These are phyloP conservation scores for Penstemon barbatus DNA, from an alignment of 257 asterid genomes.

Conservation along the genomic window DNA sequence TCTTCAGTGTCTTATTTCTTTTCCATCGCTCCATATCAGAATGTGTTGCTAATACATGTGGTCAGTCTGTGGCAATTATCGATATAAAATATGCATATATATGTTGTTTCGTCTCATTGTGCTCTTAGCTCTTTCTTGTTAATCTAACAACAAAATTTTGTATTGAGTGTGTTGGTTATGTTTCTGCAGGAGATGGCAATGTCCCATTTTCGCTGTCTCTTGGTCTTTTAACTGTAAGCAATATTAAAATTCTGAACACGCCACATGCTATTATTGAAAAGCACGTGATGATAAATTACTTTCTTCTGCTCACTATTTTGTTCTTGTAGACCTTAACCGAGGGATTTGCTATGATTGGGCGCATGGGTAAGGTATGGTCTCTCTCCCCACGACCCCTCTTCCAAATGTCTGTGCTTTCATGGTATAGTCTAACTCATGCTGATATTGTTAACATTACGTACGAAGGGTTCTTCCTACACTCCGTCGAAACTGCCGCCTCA, in stretches of 20 bases:
- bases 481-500: conserved; percentile 79
- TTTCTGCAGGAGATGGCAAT: conserved; percentile 43
- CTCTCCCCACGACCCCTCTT: conserved; percentile 2
- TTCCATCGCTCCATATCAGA: neutral
- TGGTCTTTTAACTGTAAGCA: conserved; percentile 24
- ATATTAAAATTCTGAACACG: neutral
- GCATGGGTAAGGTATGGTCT: conserved; percentile 72
- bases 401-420: neutral
- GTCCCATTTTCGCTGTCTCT: conserved; percentile 45
- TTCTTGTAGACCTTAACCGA: conserved; percentile 64
- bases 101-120: neutral
- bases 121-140: conserved; percentile 5
- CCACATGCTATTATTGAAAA: conserved; percentile 11
- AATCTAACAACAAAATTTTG: neutral
- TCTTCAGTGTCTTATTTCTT: neutral
- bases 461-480: conserved; percentile 68
- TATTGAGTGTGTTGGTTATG: neutral
- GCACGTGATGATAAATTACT: neutral
- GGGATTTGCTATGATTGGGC: conserved; percentile 94
- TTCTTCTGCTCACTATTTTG: conserved; percentile 25
- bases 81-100: neutral
- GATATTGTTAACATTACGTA: conserved; percentile 14
- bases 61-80: neutral
- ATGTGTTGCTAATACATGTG: neutral
- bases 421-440: neutral